phyloP scores from a whole-genome alignment of 2,329 filamentous ascomycete species.

The Zarea fungicola region DNA sequence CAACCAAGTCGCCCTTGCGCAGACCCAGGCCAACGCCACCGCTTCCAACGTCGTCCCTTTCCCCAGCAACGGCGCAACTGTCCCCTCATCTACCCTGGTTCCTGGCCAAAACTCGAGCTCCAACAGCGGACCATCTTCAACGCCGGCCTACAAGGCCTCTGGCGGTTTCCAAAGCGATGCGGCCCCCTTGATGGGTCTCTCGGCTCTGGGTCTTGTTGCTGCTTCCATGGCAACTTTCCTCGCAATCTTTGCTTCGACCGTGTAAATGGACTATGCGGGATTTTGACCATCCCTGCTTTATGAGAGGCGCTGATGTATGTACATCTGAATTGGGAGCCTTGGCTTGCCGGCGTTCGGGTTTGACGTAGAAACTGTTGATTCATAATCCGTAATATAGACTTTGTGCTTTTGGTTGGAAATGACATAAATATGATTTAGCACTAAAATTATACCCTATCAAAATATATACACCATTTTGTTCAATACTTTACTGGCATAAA shows the following conservation, averaged over 20 bases:
- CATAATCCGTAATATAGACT: neutral
- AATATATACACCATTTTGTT: too few relatives aligned
- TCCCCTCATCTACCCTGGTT: constrained; percentile 45
- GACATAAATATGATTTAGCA: neutral
- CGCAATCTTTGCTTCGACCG: neutral
- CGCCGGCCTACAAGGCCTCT: constrained; percentile 21
- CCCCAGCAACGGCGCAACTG: constrained; percentile 41
- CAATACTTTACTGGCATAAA: too few relatives aligned
- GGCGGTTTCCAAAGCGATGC: constrained; percentile 27
- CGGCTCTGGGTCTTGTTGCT: neutral
- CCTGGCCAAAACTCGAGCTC: constrained; percentile 21
- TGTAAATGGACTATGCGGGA: neutral
- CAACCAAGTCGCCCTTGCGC: constrained; percentile 50
- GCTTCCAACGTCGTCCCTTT: constrained; percentile 46
- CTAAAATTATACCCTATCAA: neutral
- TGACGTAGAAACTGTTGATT: neutral
- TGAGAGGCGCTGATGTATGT: neutral
- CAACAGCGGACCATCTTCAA: constrained; percentile 10
- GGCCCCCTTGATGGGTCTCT: neutral
- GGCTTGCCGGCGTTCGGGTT: neutral
- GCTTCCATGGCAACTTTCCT: neutral
- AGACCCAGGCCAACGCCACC: constrained; percentile 51
- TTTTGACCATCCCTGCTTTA: neutral
- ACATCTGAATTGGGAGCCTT: neutral
- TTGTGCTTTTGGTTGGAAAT: neutral